Conservation (phyloP, 208 protist genomes). For the Acanthamoeba castellanii region DNA sequence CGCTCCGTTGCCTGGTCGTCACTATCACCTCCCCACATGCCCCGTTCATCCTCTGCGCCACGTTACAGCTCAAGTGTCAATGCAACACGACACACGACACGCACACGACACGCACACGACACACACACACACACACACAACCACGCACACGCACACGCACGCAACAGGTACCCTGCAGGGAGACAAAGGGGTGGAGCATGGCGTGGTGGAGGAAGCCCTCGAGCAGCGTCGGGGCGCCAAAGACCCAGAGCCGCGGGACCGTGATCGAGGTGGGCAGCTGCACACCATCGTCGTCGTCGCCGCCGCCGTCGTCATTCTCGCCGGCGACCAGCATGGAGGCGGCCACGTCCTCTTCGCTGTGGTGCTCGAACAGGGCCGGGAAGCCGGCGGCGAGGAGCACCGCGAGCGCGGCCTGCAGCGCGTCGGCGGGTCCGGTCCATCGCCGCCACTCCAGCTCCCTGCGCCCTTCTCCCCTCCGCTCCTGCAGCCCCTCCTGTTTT, state of each 20-base stretch:
- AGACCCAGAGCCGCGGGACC: neutral
- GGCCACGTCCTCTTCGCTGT: neutral
- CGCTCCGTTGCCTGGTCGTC: neutral
- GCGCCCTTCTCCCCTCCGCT: neutral
- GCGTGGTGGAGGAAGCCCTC: neutral
- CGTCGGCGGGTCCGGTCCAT: neutral
- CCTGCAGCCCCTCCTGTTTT: slow-evolving; percentile 28
- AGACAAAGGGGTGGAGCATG: neutral
- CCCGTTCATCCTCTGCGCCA: neutral
- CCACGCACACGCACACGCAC: neutral
- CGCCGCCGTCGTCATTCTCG: neutral
- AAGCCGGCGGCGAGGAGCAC: slow-evolving; percentile 10
- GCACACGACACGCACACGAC: neutral
- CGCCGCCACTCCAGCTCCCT: slow-evolving; percentile 19
- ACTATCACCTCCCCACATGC: neutral
- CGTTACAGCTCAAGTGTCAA: neutral
- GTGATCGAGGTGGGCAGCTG: neutral
- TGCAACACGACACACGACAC: too few relatives aligned
- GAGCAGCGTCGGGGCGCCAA: slow-evolving; percentile 20
- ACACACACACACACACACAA: neutral
- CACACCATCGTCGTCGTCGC: neutral
- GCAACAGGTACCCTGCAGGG: neutral
- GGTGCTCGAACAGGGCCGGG: neutral
- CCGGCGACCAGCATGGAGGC: neutral
- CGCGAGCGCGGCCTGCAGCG: neutral